Evolutionary conservation across 2,329 filamentous ascomycete species (phyloP), one percentile per base, ranked within the genome.

Genomic region (Colletotrichum godetiae): DNA sequence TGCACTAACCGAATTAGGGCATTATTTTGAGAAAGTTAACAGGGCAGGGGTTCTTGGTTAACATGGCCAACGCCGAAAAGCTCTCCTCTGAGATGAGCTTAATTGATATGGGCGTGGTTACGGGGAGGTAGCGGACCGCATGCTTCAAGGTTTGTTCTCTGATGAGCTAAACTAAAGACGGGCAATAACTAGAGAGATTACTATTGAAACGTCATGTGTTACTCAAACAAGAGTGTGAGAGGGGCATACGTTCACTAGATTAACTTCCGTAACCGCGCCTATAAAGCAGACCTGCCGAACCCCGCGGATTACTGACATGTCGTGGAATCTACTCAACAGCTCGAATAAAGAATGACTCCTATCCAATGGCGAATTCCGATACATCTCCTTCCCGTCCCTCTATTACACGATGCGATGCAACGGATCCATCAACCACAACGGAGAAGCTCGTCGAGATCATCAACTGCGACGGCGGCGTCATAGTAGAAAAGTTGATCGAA

Each of bases 401-500:
- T 1, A 35, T 71, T 4, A 33, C 63, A 4, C 68, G 68, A 1
- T 62, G 76, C 57, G 66, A 75, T 46, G 78, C 78, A 2, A 59
- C 67, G 13, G 76, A 79, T 63, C 75, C 76, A 8, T 68, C 67
- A 24, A 76, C 76, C 24, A 75, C 75, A 7, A 60, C 77, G 0
- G 75, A 75, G 11, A 70, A 69, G 52, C 66, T 79, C 10, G 64
- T 76, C 27, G 74, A 78, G 49, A 74, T 77, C 37, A 71, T 79
- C 19, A 69, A 80, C 58, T 77, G 78, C 24, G 81, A 84, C 35
- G 82, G 82, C 11, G 82, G 80, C 2, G 77, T 84, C 4, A 81
- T 84, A 24, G 79, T 85, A 7, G 79, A 82, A 58, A 81, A 81
- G 22, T 77, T 85, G 12, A 78, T 83, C 46, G 72, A 79, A 1